Conservation (phyloP, 352 stramenopile genomes). For the Pythium vanterpoolii region DNA sequence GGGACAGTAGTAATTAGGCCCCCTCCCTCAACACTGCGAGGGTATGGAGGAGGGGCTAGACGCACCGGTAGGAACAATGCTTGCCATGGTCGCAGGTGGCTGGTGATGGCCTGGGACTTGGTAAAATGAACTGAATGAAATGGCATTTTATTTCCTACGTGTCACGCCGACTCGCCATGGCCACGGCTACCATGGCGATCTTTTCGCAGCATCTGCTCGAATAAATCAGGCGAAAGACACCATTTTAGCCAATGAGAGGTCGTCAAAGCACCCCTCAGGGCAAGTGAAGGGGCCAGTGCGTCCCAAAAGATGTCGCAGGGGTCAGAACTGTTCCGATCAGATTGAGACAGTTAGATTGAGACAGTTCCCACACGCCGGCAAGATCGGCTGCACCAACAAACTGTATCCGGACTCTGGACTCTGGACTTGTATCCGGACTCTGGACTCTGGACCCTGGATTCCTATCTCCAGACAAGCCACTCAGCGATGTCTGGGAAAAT, state of each 20-base stretch:
- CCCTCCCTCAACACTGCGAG: background rate
- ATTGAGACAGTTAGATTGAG: too few species aligned
- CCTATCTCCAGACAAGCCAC: too few species aligned
- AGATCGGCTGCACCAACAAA: too few species aligned
- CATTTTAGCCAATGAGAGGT: constrained; percentile 8
- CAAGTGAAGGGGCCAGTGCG: too few species aligned
- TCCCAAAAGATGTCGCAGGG: too few species aligned
- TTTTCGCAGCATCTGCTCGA: background rate
- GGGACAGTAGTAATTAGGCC: background rate
- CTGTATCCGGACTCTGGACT: too few species aligned
- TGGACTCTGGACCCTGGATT: too few species aligned
- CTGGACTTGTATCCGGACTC: too few species aligned
- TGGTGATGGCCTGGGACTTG: background rate
- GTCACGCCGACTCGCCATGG: background rate
- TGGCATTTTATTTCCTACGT: too few species aligned
- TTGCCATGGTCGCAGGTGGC: constrained; percentile 30
- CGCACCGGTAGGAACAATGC: constrained; percentile 43
- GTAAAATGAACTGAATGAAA: background rate
- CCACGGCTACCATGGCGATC: constrained; percentile 15
- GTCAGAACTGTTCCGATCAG: too few species aligned
- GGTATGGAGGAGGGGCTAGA: background rate
- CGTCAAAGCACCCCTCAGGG: background rate
- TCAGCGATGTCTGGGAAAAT: too few species aligned
- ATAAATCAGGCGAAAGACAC: constrained; percentile 9
- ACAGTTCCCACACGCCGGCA: too few species aligned